Base-by-base conservation (phyloP, 2,329 filamentous ascomycete genomes). In the Exophiala dermatitidis region DNA sequence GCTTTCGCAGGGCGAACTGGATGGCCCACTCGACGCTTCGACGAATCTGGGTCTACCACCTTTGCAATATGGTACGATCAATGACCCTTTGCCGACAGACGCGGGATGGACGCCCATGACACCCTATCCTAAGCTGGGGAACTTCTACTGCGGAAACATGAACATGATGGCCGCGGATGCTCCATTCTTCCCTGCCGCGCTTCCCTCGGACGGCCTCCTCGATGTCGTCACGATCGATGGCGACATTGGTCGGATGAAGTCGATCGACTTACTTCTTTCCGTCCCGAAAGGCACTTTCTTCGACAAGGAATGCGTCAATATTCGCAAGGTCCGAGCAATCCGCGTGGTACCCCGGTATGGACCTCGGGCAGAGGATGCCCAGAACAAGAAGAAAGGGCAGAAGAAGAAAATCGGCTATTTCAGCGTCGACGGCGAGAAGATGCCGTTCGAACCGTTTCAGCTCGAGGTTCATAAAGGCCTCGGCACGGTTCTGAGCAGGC, bases 81-180 rank as follows among this genome's bases (percentile, higher is more conserved):
- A 82, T 48, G 88, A 94, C 62, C 77, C 84, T 10, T 68, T 97
- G 0, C 90, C 90, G 0, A 72, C 79, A 1, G 84, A 81, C 42
- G 76, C 84, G 9, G 85, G 81, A 43, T 98, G 93, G 90, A 77
- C 86, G 56, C 52, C 57, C 3, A 72, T 85, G 19, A 72, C 86
- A 2, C 81, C 86, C 0, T 80, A 86, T 58, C 82, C 93, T 58
- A 88, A 85, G 31, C 74, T 98, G 51, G 90, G 90, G 44, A 96
- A 88, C 65, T 95, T 98, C 68, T 97, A 94, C 71, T 87, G 85
- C 32, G 93, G 93, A 57, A 98, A 96, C 68, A 94, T 97, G 85
- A 83, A 86, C 28, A 94, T 86, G 69, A 91, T 98, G 88, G 84
- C 90, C 0, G 79, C 88, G 8, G 85, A 91, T 60, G 79, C 84